phyloP scores from a whole-genome alignment of 495 filamentous ascomycete genomes.

The Penicillium manginii region DNA sequence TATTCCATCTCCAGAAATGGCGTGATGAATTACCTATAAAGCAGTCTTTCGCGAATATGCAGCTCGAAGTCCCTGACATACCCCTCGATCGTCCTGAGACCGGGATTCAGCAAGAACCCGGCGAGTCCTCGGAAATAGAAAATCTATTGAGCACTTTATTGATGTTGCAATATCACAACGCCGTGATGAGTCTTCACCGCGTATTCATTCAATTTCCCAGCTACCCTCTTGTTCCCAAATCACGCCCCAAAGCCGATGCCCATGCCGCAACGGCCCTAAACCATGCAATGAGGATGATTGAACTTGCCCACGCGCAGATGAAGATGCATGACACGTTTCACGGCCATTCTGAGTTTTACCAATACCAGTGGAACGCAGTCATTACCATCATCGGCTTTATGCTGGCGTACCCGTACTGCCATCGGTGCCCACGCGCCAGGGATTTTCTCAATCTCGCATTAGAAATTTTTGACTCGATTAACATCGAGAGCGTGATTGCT shows the following conservation, averaged over 20 bases:
- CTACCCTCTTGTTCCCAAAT: constrained; percentile 13
- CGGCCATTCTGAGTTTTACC: constrained; percentile 33
- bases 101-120: background rate
- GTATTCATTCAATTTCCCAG: constrained; percentile 36
- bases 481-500: constrained; percentile 3
- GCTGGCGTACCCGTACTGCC: constrained; percentile 61
- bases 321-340: constrained; percentile 26
- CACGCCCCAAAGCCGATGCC: constrained; percentile 23
- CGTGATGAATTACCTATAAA: constrained; percentile 8
- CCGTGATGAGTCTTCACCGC: constrained; percentile 32
- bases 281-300: constrained; percentile 28
- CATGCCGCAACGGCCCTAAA: constrained; percentile 31
- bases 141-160: constrained; percentile 18
- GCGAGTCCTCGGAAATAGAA: constrained; percentile 9
- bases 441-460: constrained; percentile 18
- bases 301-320: constrained; percentile 25
- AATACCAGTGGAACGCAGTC: constrained; percentile 38
- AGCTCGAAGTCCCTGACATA: constrained; percentile 12
- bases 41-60: constrained; percentile 4
- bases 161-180: constrained; percentile 36
- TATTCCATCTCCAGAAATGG: constrained; percentile 18
- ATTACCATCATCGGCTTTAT: constrained; percentile 43
- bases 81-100: background rate
- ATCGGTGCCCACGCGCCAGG: constrained; percentile 22
- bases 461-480: constrained; percentile 20